A percentile compares a stretch with the other conserved stretches of the same genome.
Conservation (phyloP, 2,329 filamentous ascomycete genomes). For the Gnomoniopsis sp. region DNA sequence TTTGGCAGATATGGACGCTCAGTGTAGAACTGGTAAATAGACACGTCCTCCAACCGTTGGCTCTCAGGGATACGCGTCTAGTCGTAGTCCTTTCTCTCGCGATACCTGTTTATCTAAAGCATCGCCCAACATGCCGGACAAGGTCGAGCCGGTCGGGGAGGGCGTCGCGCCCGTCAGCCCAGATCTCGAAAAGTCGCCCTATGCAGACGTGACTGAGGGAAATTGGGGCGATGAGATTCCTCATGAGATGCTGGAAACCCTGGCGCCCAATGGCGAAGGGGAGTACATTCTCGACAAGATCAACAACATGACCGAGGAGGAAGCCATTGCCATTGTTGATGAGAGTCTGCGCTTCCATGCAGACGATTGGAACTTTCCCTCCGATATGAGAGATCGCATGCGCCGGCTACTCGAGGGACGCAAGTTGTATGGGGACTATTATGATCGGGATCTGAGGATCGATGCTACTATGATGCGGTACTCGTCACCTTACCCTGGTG, state of each 20-base stretch:
- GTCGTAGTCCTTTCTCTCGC: background rate
- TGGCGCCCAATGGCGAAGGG: slow-evolving; percentile 40
- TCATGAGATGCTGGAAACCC: slow-evolving; percentile 34
- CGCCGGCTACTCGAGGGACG: slow-evolving; percentile 32
- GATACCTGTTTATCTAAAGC: background rate
- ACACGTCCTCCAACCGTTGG: background rate
- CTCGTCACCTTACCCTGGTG: slow-evolving; percentile 40
- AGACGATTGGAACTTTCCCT: slow-evolving; percentile 43
- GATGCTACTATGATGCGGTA: slow-evolving; percentile 38
- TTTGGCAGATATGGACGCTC: background rate
- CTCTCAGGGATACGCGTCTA: background rate
- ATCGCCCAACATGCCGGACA: slow-evolving; percentile 6
- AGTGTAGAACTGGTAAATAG: background rate
- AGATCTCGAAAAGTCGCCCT: slow-evolving; percentile 28
- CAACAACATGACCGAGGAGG: slow-evolving; percentile 39
- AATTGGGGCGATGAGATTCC: slow-evolving; percentile 35
- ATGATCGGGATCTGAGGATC: slow-evolving; percentile 37
- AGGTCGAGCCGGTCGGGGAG: slow-evolving; percentile 3
- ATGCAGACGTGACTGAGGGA: slow-evolving; percentile 11
- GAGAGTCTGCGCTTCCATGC: slow-evolving; percentile 36
- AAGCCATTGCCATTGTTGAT: slow-evolving; percentile 36
- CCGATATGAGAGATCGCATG: slow-evolving; percentile 40
- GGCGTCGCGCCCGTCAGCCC: slow-evolving; percentile 7
- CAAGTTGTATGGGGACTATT: slow-evolving; percentile 37
- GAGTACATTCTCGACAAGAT: slow-evolving; percentile 40